Conservation (phyloP, 805 yeast genomes). For the Brettanomyces sp. region DNA sequence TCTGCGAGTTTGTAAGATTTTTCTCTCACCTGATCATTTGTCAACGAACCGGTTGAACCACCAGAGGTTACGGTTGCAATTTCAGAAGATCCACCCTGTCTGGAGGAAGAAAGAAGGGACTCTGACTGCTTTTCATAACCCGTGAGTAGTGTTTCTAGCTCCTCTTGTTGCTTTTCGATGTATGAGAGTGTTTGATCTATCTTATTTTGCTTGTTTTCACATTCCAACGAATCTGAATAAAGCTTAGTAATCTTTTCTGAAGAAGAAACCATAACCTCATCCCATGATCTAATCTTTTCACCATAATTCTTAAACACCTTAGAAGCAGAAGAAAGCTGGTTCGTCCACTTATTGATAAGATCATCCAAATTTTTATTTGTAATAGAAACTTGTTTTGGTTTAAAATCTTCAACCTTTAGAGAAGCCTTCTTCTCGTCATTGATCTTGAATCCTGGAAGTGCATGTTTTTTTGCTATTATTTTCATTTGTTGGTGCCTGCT, state of each 20-base stretch:
- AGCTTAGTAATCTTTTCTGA: constrained; percentile 77
- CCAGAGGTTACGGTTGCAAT: not conserved
- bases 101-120: constrained; percentile 29
- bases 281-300: constrained; percentile 75
- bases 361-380: constrained; percentile 92
- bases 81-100: constrained; percentile 9
- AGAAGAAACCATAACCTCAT: constrained; percentile 68
- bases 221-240: constrained; percentile 66
- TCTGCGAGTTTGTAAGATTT: constrained; percentile 86
- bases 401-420: constrained; percentile 42
- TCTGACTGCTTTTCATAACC: constrained; percentile 75
- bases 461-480: not conserved
- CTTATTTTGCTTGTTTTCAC: constrained; percentile 76
- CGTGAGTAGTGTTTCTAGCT: constrained; percentile 70
- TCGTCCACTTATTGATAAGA: constrained; percentile 86
- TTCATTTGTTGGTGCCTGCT: constrained; percentile 1
- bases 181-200: constrained; percentile 83
- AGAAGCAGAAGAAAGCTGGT: constrained; percentile 66
- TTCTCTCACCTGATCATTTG: constrained; percentile 79
- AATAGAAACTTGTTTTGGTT: constrained; percentile 64
- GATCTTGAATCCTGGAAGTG: not conserved
- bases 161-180: constrained; percentile 88
- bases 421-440: constrained; percentile 8
- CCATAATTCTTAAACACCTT: constrained; percentile 70
- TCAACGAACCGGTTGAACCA: constrained; percentile 25